Evolutionary conservation across 352 stramenopile genomes (phyloP).

Genomic region (Globisporangium perplexum): DNA sequence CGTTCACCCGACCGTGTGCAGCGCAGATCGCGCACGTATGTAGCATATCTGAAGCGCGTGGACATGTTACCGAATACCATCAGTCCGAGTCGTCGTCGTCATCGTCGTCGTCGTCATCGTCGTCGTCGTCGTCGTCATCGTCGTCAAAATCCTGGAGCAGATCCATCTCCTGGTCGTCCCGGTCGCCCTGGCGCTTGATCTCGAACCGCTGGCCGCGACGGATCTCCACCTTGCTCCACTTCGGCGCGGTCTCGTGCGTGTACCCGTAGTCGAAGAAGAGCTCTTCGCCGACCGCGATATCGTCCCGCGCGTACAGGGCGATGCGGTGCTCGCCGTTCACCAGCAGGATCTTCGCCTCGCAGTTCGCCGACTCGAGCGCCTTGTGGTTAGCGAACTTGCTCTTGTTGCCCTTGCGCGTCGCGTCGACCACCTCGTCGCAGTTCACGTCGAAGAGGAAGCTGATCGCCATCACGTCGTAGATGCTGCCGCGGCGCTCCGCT

Average conservation of each 20-base stretch:
- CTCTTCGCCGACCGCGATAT: constrained; percentile 80
- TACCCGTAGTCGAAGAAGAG: constrained; percentile 83
- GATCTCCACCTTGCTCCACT: constrained; percentile 43
- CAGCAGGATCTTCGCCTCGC: constrained; percentile 71
- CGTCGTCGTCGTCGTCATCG: constrained; percentile 7
- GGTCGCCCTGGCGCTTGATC: background rate
- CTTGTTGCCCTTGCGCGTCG: constrained; percentile 92
- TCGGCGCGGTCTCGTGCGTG: constrained; percentile 48
- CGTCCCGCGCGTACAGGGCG: constrained; percentile 84
- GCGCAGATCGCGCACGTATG: background rate
- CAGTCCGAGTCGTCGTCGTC: constrained; percentile 7
- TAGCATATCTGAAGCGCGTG: background rate
- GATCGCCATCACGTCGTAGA: constrained; percentile 73
- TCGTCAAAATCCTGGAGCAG: constrained; percentile 10
- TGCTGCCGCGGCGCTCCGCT: constrained; percentile 65
- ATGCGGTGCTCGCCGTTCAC: constrained; percentile 91
- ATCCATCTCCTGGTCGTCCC: constrained; percentile 1
- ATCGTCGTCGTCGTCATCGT: constrained; percentile 7
- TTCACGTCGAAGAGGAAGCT: constrained; percentile 94
- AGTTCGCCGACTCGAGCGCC: constrained; percentile 55
- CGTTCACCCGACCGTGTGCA: too few species aligned
- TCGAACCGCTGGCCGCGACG: constrained; percentile 6
- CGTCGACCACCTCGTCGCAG: constrained; percentile 89
- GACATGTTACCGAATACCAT: background rate
- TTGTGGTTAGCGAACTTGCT: constrained; percentile 90